These are phyloP conservation scores for Fusarium ambrosium DNA, from an alignment of 2,329 filamentous ascomycete genomes.

Conservation along the genomic window DNA sequence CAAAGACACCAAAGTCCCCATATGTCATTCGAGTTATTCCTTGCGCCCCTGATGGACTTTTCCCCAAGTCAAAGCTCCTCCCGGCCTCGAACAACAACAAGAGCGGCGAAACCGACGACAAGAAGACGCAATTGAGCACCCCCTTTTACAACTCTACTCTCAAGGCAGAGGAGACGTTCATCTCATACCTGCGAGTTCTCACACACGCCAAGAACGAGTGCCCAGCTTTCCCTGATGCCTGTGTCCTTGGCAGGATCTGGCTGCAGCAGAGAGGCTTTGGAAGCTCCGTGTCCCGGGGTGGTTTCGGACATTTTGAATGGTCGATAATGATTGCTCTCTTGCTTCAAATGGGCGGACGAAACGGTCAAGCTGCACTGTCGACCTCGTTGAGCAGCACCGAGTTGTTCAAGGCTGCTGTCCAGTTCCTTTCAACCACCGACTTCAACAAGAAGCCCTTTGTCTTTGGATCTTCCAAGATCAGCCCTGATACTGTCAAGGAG, in stretches of 20 bases:
- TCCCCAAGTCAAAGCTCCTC: constrained; percentile 78
- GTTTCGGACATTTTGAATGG: constrained; percentile 96
- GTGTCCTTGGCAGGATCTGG: constrained; percentile 89
- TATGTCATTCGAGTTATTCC: constrained; percentile 83
- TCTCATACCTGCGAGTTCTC: constrained; percentile 81
- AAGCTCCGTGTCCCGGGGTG: constrained; percentile 77
- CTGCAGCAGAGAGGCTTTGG: constrained; percentile 87
- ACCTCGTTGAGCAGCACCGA: constrained; percentile 90
- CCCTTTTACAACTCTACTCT: constrained; percentile 92
- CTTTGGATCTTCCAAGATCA: constrained; percentile 55
- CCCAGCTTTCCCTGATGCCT: constrained; percentile 83
- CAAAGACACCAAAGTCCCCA: constrained; percentile 51
- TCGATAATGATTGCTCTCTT: constrained; percentile 83
- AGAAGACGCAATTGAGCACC: constrained; percentile 67
- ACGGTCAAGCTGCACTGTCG: constrained; percentile 79
- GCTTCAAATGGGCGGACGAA: constrained; percentile 80
- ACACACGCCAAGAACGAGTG: constrained; percentile 78
- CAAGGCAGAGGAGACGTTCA: constrained; percentile 80
- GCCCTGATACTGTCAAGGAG: constrained; percentile 56
- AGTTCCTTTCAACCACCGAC: constrained; percentile 83
- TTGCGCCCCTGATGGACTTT: constrained; percentile 76
- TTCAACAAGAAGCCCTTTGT: constrained; percentile 75
- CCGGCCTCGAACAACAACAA: constrained; percentile 80
- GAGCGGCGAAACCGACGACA: constrained; percentile 60
- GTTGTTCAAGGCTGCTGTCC: constrained; percentile 93